A percentile compares a stretch with the other conserved stretches of the same genome.
Evolutionary conservation across 2,329 filamentous ascomycete species (phyloP).

Genomic region (Phialophora macrospora): DNA sequence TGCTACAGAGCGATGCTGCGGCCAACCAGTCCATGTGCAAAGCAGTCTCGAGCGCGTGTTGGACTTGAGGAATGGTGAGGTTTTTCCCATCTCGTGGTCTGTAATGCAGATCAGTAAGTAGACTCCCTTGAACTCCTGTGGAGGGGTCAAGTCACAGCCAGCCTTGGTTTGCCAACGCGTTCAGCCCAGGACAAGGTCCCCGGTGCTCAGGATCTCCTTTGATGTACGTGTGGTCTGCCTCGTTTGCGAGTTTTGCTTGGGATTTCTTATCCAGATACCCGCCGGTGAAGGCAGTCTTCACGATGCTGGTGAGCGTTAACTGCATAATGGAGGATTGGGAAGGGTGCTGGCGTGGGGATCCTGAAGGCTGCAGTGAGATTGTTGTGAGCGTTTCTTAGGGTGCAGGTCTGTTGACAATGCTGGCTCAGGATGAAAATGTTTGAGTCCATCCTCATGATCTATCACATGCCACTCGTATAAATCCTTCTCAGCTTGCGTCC

Average conservation of each 20-base stretch:
- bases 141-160: slow-evolving; percentile 43
- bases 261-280: slow-evolving; percentile 22
- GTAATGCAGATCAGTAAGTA: background rate
- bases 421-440: background rate
- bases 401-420: background rate
- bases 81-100: slow-evolving; percentile 45
- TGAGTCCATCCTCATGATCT: background rate
- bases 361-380: background rate
- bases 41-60: slow-evolving; percentile 41
- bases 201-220: slow-evolving; percentile 44
- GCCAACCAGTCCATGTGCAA: slow-evolving; percentile 39
- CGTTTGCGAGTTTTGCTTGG: slow-evolving; percentile 7
- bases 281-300: slow-evolving; percentile 21
- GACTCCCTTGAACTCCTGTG: background rate
- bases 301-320: slow-evolving; percentile 22
- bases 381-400: background rate
- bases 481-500: background rate
- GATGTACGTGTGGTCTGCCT: slow-evolving; percentile 35
- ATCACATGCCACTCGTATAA: slow-evolving; percentile 6
- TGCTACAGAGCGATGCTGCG: slow-evolving; percentile 40
- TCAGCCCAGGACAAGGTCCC: slow-evolving; percentile 51
- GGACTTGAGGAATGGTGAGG: slow-evolving; percentile 42
- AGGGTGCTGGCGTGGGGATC: background rate
- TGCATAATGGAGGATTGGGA: slow-evolving; percentile 9
- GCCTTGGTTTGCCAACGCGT: slow-evolving; percentile 51